Evolutionary conservation across 73 alveolate genomes (phyloP), one percentile per base, ranked within the genome.

Genomic region (Tetrahymena elliotti): DNA sequence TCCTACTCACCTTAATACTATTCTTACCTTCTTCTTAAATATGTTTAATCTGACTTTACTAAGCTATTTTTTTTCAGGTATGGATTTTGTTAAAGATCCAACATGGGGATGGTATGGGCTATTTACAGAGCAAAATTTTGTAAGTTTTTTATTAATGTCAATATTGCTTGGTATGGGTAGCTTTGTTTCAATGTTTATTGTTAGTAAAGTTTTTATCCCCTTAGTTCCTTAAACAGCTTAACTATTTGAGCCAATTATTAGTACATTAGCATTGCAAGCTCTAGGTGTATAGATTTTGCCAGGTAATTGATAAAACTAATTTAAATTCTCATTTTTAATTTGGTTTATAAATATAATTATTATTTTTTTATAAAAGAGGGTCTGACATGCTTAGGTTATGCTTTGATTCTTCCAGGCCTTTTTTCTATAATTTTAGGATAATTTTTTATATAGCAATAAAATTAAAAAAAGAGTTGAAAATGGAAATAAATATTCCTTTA

Each of bases 21-120:
- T 53, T 13, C 92, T 92, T 33, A 93, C 92, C 0, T 92, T 93
- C 11, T 93, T 93, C 38, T 93, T 93, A 33, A 93, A 82, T 35
- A 82, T 92, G 52, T 38, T 93, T 18, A 93, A 93, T 68, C 47
- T 93, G 52, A 82, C 94, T 68, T 38, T 93, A 31, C 38, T 93
- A 24, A 82, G 94, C 20, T 93, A 52, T 16, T 93, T 93, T 24
- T 82, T 93, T 93, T 92, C 84, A 52, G 96, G 96, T 1, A 93
- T 93, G 54, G 82, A 36, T 20, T 82, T 93, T 9, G 83, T 82
- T 68, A 82, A 82, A 38, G 96, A 93, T 53, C 92, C 96, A 24
- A 18, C 94, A 34, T 93, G 96, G 96, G 96, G 96, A 34, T 93
- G 96, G 96, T 93, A 82, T 93, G 96, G 96, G 38, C 38, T 93